A percentile compares a stretch with the other conserved stretches of the same genome.
phyloP scores from a whole-genome alignment of 2,329 filamentous ascomycete species.

The Emydomyces testavorans region DNA sequence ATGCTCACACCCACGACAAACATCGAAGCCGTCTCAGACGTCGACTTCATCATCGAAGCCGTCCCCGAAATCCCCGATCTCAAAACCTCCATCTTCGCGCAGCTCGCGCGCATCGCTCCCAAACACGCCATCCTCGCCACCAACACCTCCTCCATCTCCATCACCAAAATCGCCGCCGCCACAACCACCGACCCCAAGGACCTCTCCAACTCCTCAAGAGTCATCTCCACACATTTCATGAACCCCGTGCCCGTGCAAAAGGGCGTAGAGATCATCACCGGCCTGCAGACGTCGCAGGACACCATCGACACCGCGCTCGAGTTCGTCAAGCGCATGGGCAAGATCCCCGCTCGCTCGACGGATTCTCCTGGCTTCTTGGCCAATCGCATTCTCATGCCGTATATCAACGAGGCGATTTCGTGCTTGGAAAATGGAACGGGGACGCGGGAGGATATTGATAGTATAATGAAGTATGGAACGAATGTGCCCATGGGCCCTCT shows the following conservation, averaged over 20 bases:
- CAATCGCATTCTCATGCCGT: conserved; percentile 96
- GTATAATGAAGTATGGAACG: conserved; percentile 98
- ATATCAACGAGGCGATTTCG: conserved; percentile 96
- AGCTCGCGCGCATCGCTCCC: conserved; percentile 69
- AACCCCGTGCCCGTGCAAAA: conserved; percentile 96
- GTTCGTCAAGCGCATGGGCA: conserved; percentile 87
- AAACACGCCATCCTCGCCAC: conserved; percentile 84
- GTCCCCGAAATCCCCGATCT: conserved; percentile 83
- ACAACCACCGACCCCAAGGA: conserved; percentile 69
- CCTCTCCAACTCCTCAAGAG: conserved; percentile 68
- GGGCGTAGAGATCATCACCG: conserved; percentile 93
- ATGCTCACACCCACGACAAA: conserved; percentile 59
- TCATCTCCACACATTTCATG: conserved; percentile 97
- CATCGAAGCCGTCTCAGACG: conserved; percentile 64
- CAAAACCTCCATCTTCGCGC: conserved; percentile 76
- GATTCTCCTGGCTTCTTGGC: conserved; percentile 91
- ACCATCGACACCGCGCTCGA: conserved; percentile 73
- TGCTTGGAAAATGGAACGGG: conserved; percentile 92
- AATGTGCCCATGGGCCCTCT: conserved; percentile 97
- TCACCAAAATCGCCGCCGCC: conserved; percentile 86
- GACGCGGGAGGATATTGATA: conserved; percentile 80
- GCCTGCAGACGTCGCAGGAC: conserved; percentile 73
- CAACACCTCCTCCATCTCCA: conserved; percentile 97
- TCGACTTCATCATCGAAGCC: conserved; percentile 95
- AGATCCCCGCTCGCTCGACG: conserved; percentile 74